Base-by-base conservation (phyloP, 139 green algal species). In the Micractinium sp. region DNA sequence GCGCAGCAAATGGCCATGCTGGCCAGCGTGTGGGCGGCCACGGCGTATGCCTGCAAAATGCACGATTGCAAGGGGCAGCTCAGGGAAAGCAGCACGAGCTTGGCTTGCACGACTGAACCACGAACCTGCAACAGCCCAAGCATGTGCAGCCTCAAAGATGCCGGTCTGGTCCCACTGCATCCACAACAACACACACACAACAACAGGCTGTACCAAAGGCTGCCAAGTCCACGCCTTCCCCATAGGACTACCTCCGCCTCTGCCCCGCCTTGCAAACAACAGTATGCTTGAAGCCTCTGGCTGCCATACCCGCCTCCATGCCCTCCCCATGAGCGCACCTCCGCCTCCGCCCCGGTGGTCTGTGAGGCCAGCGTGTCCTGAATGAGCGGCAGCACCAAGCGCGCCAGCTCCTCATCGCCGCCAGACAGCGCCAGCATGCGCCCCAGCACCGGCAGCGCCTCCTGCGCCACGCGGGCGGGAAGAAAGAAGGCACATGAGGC, bases 381-480 rank as follows among this genome's bases (percentile, higher is more conserved):
- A 74, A 93, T 41, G 69, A 93, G 60, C 31, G 90, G 90, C 81
- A 93, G 53, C 31, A 91, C 63, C 47, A 93, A 39, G 29, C 38
- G 69, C 5, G 74, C 83, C 47, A 89, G 39, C 29, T 60, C 81
- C 33, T 91, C 90, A 27, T 91, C 87, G 22, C 87, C 90, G 5
- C 38, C 81, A 27, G 88, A 20, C 39, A 83, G 67, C 74, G 82
- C 82, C 66, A 89, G 66, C 75, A 93, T 76, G 53, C 90, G 83
- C 0, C 77, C 81, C 82, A 85, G 47, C 31, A 81, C 74, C 14
- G 88, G 78, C 81, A 90, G 31, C 36, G 73, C 29, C 36, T 73
- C 80, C 79, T 91, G 81, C n/a, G 38, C 13, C 69, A 35, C 18
- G 33, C 29, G 33, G 67, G 47, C 47, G 47, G 7, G 38, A 1